A percentile compares a stretch with the other conserved stretches of the same genome.
Evolutionary conservation across 495 filamentous ascomycete genomes (phyloP).

Genomic region (Penicillium odoratum): DNA sequence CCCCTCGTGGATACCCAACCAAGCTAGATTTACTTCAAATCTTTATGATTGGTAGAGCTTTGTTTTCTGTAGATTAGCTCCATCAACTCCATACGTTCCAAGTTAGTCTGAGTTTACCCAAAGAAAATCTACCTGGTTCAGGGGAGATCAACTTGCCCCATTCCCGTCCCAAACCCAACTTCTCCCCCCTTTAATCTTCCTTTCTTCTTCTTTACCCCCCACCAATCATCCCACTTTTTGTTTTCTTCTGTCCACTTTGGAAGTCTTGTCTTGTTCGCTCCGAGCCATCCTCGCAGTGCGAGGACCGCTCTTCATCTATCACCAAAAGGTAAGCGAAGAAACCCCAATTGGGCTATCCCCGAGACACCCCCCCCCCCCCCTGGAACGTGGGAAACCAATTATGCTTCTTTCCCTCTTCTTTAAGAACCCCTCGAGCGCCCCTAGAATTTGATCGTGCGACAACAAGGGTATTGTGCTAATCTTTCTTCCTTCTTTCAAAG

Average conservation of each 20-base stretch:
- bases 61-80: conserved; percentile 33
- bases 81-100: conserved; percentile 1
- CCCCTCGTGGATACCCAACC: background rate
- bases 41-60: conserved; percentile 21
- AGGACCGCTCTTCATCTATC: conserved; percentile 13
- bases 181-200: conserved; percentile 17
- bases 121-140: background rate
- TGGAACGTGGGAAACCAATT: conserved; percentile 5
- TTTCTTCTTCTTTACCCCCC: conserved; percentile 8
- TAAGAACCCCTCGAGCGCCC: background rate
- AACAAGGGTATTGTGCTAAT: conserved; percentile 3
- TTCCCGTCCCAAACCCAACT: conserved; percentile 10
- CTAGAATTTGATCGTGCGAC: background rate
- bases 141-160: conserved; percentile 11
- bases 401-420: background rate
- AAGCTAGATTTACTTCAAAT: background rate
- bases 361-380: background rate
- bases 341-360: background rate
- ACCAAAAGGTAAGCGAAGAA: background rate
- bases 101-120: background rate
- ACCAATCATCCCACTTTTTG: conserved; percentile 5
- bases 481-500: conserved; percentile 3
- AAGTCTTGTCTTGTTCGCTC: background rate
- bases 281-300: conserved; percentile 32
- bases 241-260: background rate